A percentile compares a stretch with the other conserved stretches of the same genome.
These are phyloP conservation scores for Lachnellula suecica DNA, from an alignment of 2,329 filamentous ascomycete species.

Conservation along the genomic window DNA sequence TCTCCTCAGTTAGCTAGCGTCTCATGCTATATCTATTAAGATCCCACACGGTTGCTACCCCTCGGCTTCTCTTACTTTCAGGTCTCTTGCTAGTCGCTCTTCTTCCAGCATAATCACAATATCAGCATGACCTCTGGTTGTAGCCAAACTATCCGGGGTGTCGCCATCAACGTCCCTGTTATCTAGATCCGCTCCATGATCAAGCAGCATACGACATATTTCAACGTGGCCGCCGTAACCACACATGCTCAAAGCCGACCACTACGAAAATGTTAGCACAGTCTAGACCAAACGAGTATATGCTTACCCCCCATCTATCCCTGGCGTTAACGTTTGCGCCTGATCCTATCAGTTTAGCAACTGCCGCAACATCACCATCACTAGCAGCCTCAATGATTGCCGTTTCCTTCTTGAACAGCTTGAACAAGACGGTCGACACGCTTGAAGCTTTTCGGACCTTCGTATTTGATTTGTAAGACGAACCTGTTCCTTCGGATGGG, in stretches of 20 bases:
- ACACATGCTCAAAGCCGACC: conserved; percentile 31
- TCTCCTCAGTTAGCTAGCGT: too few relatives aligned
- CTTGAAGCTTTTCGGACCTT: conserved; percentile 14
- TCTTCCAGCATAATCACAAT: conserved; percentile 29
- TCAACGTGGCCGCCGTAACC: conserved; percentile 27
- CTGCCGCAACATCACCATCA: conserved; percentile 26
- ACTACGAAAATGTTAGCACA: conserved; percentile 13
- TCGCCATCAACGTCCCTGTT: conserved; percentile 29
- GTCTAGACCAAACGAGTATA: not conserved
- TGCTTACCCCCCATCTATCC: conserved; percentile 28
- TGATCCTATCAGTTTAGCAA: conserved; percentile 27
- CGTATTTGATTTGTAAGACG: conserved; percentile 8
- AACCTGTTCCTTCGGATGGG: not conserved
- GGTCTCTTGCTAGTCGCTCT: conserved; percentile 10
- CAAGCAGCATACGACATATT: conserved; percentile 27
- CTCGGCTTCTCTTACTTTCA: conserved; percentile 9
- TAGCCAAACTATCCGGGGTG: conserved; percentile 27
- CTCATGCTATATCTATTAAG: too few relatives aligned
- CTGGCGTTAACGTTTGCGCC: conserved; percentile 31
- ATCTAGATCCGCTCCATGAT: conserved; percentile 28
- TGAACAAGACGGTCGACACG: conserved; percentile 21
- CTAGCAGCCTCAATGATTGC: conserved; percentile 31
- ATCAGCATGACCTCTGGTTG: conserved; percentile 28
- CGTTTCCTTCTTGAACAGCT: conserved; percentile 28
- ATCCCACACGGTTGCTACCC: conserved; percentile 1